Evolutionary conservation across 257 asterid species (phyloP).

Genomic region (Penstemon newberryi): DNA sequence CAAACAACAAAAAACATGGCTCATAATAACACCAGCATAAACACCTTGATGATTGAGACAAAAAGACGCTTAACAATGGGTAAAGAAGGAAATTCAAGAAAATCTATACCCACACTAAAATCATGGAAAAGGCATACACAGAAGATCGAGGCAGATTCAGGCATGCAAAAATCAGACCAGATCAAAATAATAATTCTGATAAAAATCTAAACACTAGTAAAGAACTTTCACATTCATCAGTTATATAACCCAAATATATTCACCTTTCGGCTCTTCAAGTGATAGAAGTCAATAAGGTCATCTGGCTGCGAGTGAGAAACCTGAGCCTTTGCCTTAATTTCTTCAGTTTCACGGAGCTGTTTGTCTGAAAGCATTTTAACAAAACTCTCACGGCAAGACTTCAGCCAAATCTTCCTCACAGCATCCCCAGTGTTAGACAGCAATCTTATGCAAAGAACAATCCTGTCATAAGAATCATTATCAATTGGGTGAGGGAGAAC

Average conservation of each 20-base stretch:
- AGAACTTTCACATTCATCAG: constrained; percentile 13
- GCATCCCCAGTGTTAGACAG: constrained; percentile 68
- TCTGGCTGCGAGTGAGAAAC: constrained; percentile 81
- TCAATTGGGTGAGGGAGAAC: constrained; percentile 94
- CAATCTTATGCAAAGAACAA: constrained; percentile 76
- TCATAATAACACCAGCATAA: neutral
- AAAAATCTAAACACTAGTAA: neutral
- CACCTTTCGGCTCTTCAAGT: constrained; percentile 95
- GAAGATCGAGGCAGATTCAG: neutral
- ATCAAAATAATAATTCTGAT: neutral
- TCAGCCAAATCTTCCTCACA: constrained; percentile 79
- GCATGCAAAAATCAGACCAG: neutral
- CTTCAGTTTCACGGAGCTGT: constrained; percentile 89
- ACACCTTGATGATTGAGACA: constrained; percentile 3
- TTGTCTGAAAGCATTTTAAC: constrained; percentile 92
- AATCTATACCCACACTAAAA: constrained; percentile 1
- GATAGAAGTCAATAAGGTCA: constrained; percentile 93
- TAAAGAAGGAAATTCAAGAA: constrained; percentile 1
- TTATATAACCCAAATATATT: constrained; percentile 26
- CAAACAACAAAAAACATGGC: constrained; percentile 9
- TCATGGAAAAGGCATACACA: neutral
- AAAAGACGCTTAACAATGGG: constrained; percentile 2
- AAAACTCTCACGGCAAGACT: constrained; percentile 89
- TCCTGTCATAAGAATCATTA: constrained; percentile 82
- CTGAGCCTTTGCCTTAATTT: constrained; percentile 83